Evolutionary conservation across 2,329 filamentous ascomycete genomes (phyloP).

Genomic region (Paecilomyces sp.): DNA sequence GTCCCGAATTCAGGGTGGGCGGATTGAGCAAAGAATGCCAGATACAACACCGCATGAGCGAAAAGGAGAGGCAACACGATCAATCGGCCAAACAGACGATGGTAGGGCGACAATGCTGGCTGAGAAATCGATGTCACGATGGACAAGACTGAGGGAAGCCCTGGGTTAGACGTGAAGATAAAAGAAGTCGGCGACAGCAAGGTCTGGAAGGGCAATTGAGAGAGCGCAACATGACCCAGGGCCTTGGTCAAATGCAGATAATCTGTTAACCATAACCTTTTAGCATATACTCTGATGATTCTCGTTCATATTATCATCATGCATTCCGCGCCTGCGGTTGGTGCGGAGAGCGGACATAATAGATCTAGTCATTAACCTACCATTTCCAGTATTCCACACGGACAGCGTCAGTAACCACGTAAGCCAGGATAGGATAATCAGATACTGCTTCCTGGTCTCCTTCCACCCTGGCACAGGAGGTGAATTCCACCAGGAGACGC

Average conservation of each 20-base stretch:
- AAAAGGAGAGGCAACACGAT: slow-evolving; percentile 44
- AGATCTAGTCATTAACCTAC: slow-evolving; percentile 30
- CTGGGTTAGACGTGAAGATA: slow-evolving; percentile 38
- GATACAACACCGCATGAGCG: slow-evolving; percentile 48
- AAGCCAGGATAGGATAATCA: slow-evolving; percentile 43
- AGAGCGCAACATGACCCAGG: slow-evolving; percentile 52
- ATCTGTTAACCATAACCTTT: slow-evolving; percentile 33
- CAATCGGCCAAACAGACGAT: slow-evolving; percentile 52
- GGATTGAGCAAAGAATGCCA: slow-evolving; percentile 50
- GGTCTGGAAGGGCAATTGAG: slow-evolving; percentile 55
- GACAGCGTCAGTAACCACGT: slow-evolving; percentile 46
- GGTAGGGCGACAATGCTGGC: slow-evolving; percentile 48
- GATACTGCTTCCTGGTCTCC: slow-evolving; percentile 47
- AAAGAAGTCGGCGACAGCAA: slow-evolving; percentile 41
- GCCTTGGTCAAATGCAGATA: slow-evolving; percentile 59
- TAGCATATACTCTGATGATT: slow-evolving; percentile 3
- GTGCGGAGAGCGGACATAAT: no score
- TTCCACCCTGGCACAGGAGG: slow-evolving; percentile 34
- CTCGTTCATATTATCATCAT: neutral
- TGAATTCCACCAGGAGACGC: slow-evolving; percentile 38
- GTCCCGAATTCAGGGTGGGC: slow-evolving; percentile 27
- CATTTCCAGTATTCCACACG: slow-evolving; percentile 46
- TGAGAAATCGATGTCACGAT: slow-evolving; percentile 48
- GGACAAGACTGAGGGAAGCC: slow-evolving; percentile 42
- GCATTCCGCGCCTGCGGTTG: neutral